Evolutionary conservation across 495 filamentous ascomycete genomes (phyloP), one percentile per base, ranked within the genome.

Genomic region (Chaetomidium leptoderma): DNA sequence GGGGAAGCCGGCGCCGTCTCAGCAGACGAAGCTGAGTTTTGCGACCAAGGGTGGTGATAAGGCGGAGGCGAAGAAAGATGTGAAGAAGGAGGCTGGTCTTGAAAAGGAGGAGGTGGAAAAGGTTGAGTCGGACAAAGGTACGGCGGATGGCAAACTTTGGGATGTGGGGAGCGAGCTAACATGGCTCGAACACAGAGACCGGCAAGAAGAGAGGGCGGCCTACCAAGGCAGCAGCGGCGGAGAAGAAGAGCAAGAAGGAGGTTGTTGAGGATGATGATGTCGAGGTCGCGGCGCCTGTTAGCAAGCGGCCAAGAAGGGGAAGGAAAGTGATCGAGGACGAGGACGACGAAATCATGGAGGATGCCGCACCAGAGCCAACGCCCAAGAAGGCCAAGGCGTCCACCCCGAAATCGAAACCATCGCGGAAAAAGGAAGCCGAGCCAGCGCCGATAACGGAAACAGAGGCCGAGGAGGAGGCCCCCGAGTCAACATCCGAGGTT

Each of bases 21-120:
- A 88, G 70, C 91, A 95, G 71, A 85, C 89, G 2, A 93, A 84
- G 40, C 73, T 91, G 17, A 76, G 85, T 1, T 90, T 91, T 61
- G 78, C 80, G 7, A 77, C 79, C 10, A 83, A 79, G 62, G 57
- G 76, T 8, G 63, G 19, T 2, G 21, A 36, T 14, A 24, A 57
- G 7, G 26, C 11, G 6, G 50, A 58, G 17, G 26, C 11, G 6
- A 54, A 58, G 17, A 49, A 59, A 56, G 37, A 44, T 11, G 54
- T 59, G 0, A 67, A 70, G 21, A 57, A 63, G 16, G 63, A 44
- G 45, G 66, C 70, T 53, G 40, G 73, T 30, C 60, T 62, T 23
- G 40, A 65, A 37, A 62, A 63, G 50, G 63, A 63, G 21, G 59
- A 61, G 2, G 64, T 72, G 23, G 69, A 71, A 42, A 67, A 70